Evolutionary conservation across 2,329 filamentous ascomycete genomes (phyloP), one percentile per base, ranked within the genome.

Genomic region (Xylaria sp.): DNA sequence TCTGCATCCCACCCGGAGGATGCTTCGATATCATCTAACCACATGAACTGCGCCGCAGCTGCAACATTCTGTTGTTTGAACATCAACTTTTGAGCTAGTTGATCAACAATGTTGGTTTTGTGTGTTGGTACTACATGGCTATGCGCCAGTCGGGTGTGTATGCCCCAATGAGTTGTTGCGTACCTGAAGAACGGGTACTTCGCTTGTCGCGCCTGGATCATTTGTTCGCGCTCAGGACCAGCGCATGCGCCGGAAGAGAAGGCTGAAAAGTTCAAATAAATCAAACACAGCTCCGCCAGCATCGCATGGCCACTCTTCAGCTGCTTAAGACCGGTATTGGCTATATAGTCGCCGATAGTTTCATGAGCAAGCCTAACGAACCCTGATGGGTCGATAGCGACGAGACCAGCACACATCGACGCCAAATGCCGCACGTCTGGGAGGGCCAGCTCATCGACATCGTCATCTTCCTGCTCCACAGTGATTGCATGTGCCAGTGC

Each of bases 261-360:
- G 0, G n/a, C 44, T 21, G 44, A 47, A 47, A 47, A 47, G n/a
- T 47, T 47, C 44, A 47, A 10, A 47, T 47, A 47, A 23, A 47
- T 47, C 44, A 47, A 47, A 21, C 44, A 47, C 9, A 47, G 5
- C 44, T 47, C 44, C 18, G 44, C 44, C 6, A 47, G 5, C 44
- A 47, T 47, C n/a, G 44, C 44, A 47, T 47, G 44, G 44, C 44
- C 44, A 47, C 44, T 47, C n/a, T 47, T 47, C n/a, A 47, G 18
- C n/a, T 47, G 44, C 44, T 47, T 47, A 23, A 47, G n/a, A 10
- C 44, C 44, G 10, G 44, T 47, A 8, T 47, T 47, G 44, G 44
- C 44, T 47, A 47, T 47, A 18, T 47, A 47, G n/a, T 47, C 44
- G 44, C 44, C 44, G 44, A 47, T 47, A 12, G 44, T 47, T 23